A percentile compares a stretch with the other conserved stretches of the same genome.
Evolutionary conservation across 83 land plant species (phyloP).

Genomic region (Picea mariana): DNA sequence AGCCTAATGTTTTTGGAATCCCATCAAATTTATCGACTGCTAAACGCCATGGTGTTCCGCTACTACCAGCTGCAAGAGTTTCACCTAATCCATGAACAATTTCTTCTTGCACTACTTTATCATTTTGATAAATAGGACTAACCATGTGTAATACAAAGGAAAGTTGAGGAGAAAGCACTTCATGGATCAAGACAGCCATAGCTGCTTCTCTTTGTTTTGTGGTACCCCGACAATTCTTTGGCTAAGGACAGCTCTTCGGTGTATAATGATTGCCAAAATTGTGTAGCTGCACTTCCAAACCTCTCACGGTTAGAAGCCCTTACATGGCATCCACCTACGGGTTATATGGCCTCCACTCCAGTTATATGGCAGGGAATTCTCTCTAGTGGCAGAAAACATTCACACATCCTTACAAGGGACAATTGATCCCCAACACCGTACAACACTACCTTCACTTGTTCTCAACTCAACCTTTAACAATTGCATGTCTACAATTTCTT

Average conservation of each 20-base stretch:
- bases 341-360: too few species aligned
- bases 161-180: slow-evolving; percentile 65
- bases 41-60: slow-evolving; percentile 92
- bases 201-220: slow-evolving; percentile 56
- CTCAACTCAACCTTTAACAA: too few species aligned
- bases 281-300: slow-evolving; percentile 75
- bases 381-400: too few species aligned
- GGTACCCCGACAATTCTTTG: slow-evolving; percentile 80
- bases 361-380: too few species aligned
- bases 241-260: slow-evolving; percentile 88
- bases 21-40: slow-evolving; percentile 78
- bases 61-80: slow-evolving; percentile 86
- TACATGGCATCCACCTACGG: slow-evolving; percentile 28
- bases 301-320: slow-evolving; percentile 58
- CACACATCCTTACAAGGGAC: too few species aligned
- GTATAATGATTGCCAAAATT: slow-evolving; percentile 95
- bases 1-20: slow-evolving; percentile 62
- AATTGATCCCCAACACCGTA: too few species aligned
- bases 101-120: slow-evolving; percentile 75
- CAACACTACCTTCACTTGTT: too few species aligned
- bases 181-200: slow-evolving; percentile 96
- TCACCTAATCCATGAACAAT: slow-evolving; percentile 92
- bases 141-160: slow-evolving; percentile 57
- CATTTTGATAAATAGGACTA: slow-evolving; percentile 74
- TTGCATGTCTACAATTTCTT: too few species aligned